A percentile compares a stretch with the other conserved stretches of the same genome.
Evolutionary conservation across 225 moss, liverwort and hornwort species (phyloP).

Genomic region (Sphagnum tenellum): DNA sequence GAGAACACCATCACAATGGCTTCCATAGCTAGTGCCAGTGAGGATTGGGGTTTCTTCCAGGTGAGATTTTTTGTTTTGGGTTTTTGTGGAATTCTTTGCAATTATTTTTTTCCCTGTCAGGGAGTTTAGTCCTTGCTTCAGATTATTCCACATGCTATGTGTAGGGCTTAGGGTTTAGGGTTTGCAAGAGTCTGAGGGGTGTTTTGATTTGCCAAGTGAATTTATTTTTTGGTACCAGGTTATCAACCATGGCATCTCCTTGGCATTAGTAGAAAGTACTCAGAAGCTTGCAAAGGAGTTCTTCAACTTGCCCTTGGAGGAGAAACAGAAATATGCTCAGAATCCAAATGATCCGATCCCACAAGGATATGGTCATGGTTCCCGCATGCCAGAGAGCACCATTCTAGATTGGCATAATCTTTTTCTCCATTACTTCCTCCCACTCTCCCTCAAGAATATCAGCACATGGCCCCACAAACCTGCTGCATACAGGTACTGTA

Average conservation of each 20-base stretch:
- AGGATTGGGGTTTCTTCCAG: conserved; percentile 50
- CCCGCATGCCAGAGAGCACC: conserved; percentile 11
- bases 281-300: conserved; percentile 28
- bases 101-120: too few species aligned
- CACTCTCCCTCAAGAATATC: conserved; percentile 16
- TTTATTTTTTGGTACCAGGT: conserved; percentile 11
- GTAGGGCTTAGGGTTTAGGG: too few species aligned
- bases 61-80: conserved; percentile 4
- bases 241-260: conserved; percentile 37
- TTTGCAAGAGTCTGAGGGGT: too few species aligned
- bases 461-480: conserved; percentile 33
- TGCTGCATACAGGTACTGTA: conserved; percentile 19
- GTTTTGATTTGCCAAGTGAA: too few species aligned
- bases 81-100: too few species aligned
- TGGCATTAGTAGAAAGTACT: conserved; percentile 20
- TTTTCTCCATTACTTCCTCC: conserved; percentile 15
- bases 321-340: conserved; percentile 24
- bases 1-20: conserved; percentile 30
- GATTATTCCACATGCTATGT: too few species aligned
- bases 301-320: conserved; percentile 29
- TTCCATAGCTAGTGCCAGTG: conserved; percentile 38
- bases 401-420: conserved; percentile 46
- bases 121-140: too few species aligned
- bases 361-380: conserved; percentile 24
- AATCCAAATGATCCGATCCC: conserved; percentile 1